Evolutionary conservation across 2,329 filamentous ascomycete species (phyloP), one percentile per base, ranked within the genome.

Genomic region (Fusarium temperatum): DNA sequence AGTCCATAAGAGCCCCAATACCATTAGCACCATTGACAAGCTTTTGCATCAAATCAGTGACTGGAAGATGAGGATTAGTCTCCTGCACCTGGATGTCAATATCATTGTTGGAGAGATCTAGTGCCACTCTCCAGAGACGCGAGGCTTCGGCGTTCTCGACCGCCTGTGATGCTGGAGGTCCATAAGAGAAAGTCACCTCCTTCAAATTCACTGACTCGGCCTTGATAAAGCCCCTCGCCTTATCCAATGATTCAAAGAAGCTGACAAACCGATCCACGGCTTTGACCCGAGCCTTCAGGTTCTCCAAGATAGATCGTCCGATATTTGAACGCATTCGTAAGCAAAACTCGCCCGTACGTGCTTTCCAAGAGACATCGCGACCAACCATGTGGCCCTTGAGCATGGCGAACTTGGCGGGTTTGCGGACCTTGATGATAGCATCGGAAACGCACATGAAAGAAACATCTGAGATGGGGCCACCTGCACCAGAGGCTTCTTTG

Each of bases 101-200:
- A 6, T 86, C 81, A 24, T 85, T 82, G 15, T 83, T 82, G 26
- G 85, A 84, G 38, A 94, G 88, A 70, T 90, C 87, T 47, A 94
- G 83, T 7, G 85, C 85, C 6, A 91, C 90, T 68, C 83, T 85
- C 86, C 89, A 89, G 39, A 78, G 83, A 53, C 77, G 74, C 22
- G 65, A 60, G 11, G 63, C 48, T 36, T 66, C 36, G 8, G 58
- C 28, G 15, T 68, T 41, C 15, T 62, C 59, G 17, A 28, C 54
- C 14, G 51, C 32, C 28, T 73, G 61, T 18, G 63, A 55, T 22
- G 50, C 30, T 26, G 67, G 60, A 42, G 84, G 80, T 59, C 85
- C 85, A 80, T 96, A 97, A n/a, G 86, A 89, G 80, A 96, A 94
- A 6, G 88, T 84, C 11, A 96, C 87, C 70, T 88, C 85, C 73